Conservation (phyloP, 2,329 filamentous ascomycete genomes). For the Penicillium frequentans region DNA sequence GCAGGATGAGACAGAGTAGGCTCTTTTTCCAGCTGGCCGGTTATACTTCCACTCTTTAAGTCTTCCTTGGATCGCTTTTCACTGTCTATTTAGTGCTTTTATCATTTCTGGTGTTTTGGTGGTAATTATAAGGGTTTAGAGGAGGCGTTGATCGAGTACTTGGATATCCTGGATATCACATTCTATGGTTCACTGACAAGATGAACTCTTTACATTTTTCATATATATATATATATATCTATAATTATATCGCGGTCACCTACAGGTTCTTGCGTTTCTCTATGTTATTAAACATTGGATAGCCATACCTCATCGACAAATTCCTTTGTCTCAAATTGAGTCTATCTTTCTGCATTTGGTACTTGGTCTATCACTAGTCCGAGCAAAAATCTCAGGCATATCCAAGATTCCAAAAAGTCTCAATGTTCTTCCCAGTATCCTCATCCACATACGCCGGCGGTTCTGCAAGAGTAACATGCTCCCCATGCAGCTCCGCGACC, state of each 20-base stretch:
- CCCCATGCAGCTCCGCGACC: conserved; percentile 54
- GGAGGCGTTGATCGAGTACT: neutral
- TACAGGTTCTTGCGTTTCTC: neutral
- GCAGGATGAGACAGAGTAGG: conserved; percentile 30
- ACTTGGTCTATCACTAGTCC: neutral
- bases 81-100: neutral
- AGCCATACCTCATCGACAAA: neutral
- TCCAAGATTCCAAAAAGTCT: conserved; percentile 50
- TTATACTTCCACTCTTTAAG: neutral
- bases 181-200: neutral
- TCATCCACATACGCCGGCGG: conserved; percentile 50
- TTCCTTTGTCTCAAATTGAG: neutral
- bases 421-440: conserved; percentile 49
- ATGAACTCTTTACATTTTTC: neutral
- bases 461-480: conserved; percentile 49
- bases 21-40: neutral
- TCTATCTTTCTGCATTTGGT: neutral
- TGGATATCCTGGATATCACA: neutral
- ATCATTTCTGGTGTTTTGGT: neutral
- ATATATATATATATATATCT: neutral
- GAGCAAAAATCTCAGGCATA: conserved; percentile 38
- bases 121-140: neutral
- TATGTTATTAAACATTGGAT: neutral
- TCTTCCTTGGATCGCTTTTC: neutral
- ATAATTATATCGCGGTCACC: neutral